Base-by-base conservation (phyloP, 2,329 filamentous ascomycete genomes). In the Xylaria sp. region DNA sequence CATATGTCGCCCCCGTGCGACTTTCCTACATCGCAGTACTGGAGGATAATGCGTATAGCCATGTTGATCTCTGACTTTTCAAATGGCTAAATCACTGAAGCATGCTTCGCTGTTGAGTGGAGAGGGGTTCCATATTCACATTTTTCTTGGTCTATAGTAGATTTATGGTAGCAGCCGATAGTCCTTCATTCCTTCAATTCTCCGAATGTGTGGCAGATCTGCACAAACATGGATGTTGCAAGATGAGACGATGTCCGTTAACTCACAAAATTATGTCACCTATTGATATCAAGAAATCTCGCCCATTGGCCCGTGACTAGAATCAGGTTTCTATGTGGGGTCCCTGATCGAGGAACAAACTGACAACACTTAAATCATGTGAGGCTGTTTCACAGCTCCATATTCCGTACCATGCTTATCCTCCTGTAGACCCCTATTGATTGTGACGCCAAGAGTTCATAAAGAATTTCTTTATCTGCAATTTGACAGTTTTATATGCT, bases 131-230 rank as follows among this genome's bases (percentile, higher is more conserved):
- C 49, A 33, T n/a, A 33, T 4, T 33, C 15, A n/a, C 3, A n/a
- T 10, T 31, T 53, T n/a, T 33, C 15, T 53, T 53, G 49, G 26
- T 53, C n/a, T 33, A 33, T 31, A 53, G 49, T 6, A 33, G n/a
- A 33, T 53, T 31, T n/a, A 3, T 15, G 49, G 49, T 53, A 53
- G 49, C 31, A 53, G 13, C 49, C 49, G 26, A 17, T 17, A 10
- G 49, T 53, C 49, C 49, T 53, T 53, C 49, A 53, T 53, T 53
- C 49, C 49, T 53, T 53, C 49, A 53, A 53, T 53, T 33, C 49
- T 33, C 49, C 49, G 49, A 53, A 53, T 53, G 6, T 15, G 49
- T 53, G 26, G 10, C 26, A n/a, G 49, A 53, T 53, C 49, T 53
- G 49, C 49, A 15, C 49, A n/a, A n/a, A 3, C 28, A 31, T 53